These are phyloP conservation scores for Cystoderma amianthinum DNA, from an alignment of 768 basidiomycete species.

Conservation along the genomic window DNA sequence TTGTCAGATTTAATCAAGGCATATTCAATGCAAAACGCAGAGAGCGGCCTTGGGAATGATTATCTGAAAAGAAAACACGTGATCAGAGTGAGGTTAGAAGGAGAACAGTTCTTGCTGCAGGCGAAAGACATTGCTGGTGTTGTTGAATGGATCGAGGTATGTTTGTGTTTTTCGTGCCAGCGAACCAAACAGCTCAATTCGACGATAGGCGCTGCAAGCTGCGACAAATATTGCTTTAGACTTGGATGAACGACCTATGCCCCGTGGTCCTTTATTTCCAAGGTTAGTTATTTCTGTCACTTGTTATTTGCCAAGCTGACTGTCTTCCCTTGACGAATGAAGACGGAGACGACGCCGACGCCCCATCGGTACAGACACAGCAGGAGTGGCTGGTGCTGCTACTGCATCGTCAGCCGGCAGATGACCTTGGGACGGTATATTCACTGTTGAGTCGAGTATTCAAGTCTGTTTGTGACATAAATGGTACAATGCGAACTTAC, in stretches of 20 bases:
- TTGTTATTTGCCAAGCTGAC: conserved; percentile 11
- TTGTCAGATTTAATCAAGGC: conserved; percentile 49
- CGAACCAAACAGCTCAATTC: not conserved
- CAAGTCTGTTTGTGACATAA: too few species aligned
- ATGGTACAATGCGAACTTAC: too few species aligned
- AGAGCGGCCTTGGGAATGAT: conserved; percentile 93
- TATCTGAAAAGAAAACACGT: conserved; percentile 93
- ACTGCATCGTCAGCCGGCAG: conserved; percentile 2
- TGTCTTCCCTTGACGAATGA: conserved; percentile 8
- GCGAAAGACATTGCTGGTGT: conserved; percentile 78
- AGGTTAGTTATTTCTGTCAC: conserved; percentile 57
- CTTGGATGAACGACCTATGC: conserved; percentile 89
- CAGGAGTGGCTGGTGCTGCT: too few species aligned
- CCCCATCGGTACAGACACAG: conserved; percentile 4
- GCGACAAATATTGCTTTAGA: conserved; percentile 90
- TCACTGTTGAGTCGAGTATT: too few species aligned
- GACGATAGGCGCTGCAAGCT: conserved; percentile 72
- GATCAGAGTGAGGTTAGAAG: conserved; percentile 85
- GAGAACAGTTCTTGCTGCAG: conserved; percentile 95
- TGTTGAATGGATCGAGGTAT: conserved; percentile 94
- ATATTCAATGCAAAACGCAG: conserved; percentile 85
- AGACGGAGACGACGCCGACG: conserved; percentile 25
- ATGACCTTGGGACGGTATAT: not conserved
- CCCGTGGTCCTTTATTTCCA: conserved; percentile 81
- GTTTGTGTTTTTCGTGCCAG: conserved; percentile 7